Evolutionary conservation across 2,329 filamentous ascomycete genomes (phyloP).

Genomic region (Penicillium sp.): DNA sequence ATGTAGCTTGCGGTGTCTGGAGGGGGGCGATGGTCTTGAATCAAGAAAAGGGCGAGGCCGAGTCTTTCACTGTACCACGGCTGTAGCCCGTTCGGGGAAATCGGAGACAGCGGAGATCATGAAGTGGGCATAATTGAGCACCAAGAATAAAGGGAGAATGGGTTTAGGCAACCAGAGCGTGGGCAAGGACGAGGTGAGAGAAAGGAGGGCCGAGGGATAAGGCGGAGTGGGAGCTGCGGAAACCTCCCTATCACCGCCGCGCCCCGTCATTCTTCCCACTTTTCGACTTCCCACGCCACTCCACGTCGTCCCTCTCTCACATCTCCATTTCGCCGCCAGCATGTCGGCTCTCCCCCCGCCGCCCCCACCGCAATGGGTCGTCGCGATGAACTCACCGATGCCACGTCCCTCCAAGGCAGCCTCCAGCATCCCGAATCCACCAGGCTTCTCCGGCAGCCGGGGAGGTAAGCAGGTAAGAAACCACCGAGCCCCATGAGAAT

Average conservation of each 20-base stretch:
- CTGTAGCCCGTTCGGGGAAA: constrained; percentile 13
- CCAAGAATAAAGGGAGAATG: neutral
- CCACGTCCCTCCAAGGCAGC: constrained; percentile 60
- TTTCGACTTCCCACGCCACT: constrained; percentile 8
- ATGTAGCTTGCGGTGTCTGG: no score
- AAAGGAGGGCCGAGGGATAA: constrained; percentile 21
- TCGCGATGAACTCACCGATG: constrained; percentile 71
- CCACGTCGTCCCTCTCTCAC: constrained; percentile 7
- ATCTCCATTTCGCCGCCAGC: constrained; percentile 21
- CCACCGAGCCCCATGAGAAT: neutral
- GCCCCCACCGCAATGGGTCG: constrained; percentile 73
- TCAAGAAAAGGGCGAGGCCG: constrained; percentile 20
- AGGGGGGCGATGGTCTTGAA: no score
- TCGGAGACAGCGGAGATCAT: constrained; percentile 16
- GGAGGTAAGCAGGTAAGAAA: constrained; percentile 53
- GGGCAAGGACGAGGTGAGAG: constrained; percentile 3
- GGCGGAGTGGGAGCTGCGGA: constrained; percentile 29
- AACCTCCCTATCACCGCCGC: constrained; percentile 19
- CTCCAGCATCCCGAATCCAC: constrained; percentile 73
- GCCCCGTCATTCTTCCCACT: constrained; percentile 13
- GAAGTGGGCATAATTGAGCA: constrained; percentile 15
- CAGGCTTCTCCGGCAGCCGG: constrained; percentile 66
- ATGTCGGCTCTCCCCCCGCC: constrained; percentile 34
- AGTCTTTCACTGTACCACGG: constrained; percentile 15
- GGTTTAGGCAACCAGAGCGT: no score